Base-by-base conservation (phyloP, 2,329 filamentous ascomycete genomes). In the Fusarium nematophilum region DNA sequence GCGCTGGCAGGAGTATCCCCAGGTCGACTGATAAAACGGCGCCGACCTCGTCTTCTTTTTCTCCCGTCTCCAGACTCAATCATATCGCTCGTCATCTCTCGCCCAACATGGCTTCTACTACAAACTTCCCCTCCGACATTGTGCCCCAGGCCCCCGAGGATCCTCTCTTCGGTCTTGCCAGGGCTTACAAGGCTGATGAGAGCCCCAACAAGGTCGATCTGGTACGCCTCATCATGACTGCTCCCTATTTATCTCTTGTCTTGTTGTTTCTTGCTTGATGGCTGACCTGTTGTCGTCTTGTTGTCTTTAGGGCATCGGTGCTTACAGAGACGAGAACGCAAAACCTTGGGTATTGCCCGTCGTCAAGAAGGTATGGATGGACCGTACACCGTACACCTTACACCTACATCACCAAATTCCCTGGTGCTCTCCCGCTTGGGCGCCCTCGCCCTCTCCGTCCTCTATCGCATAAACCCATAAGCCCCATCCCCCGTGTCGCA, bases 261-360 rank as follows among this genome's bases (percentile, higher is more conserved):
- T 27, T 21, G 43, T 40, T 42, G 27, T 53, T 34, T 8, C 5
- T 47, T 52, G n/a, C n/a, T n/a, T n/a, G n/a, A n/a, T n/a, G n/a
- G 33, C 58, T 64, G 23, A 67, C 52, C 27, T 49, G n/a, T n/a
- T 46, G 26, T 31, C 44, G 53, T 47, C 31, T 31, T 31, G 7
- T 49, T 37, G 26, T 31, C 39, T 29, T 23, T 54, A 86, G 85
- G 86, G 86, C 54, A 88, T 98, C 80, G 95, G 95, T 68, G 95
- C 95, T 55, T 99, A 99, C 79, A 86, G 95, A 74, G 95, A 97
- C 73, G 84, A 98, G 79, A 90, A 93, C 73, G 94, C 93, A 59
- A 98, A 98, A 82, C 95, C 95, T 3, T 99, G 95, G 95, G 88
- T 99, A 59, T 80, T 99, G 62, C 94, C 95, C 15, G 94, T 98